Evolutionary conservation across 805 yeast species (phyloP).

Genomic region (baker's yeast (Saccharomyces cerevisiae)): DNA sequence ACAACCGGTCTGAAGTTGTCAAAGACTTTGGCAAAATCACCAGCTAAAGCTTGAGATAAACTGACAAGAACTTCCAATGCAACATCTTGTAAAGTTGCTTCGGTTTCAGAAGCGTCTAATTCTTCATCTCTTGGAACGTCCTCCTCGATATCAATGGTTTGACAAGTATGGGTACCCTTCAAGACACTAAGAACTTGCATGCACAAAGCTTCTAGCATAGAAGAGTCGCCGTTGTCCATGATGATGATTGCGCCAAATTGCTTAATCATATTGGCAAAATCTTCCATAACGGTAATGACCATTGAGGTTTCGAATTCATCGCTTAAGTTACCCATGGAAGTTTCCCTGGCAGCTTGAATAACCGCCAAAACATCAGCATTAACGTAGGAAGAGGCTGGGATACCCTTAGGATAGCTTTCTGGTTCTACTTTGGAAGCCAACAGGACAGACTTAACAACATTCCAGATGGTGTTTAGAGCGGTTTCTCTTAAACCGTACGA

Average conservation of each 20-base stretch:
- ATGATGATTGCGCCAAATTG: slow-evolving; percentile 63
- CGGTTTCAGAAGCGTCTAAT: slow-evolving; percentile 48
- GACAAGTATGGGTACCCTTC: slow-evolving; percentile 78
- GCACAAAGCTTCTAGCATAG: slow-evolving; percentile 60
- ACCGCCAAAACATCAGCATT: slow-evolving; percentile 50
- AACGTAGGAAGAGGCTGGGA: slow-evolving; percentile 52
- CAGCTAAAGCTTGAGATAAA: slow-evolving; percentile 67
- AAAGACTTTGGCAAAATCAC: slow-evolving; percentile 69
- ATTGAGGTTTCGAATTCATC: slow-evolving; percentile 80
- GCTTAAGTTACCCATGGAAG: slow-evolving; percentile 52
- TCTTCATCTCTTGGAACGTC: slow-evolving; percentile 49
- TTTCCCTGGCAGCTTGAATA: slow-evolving; percentile 56
- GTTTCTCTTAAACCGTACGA: slow-evolving; percentile 89
- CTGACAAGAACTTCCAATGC: slow-evolving; percentile 79
- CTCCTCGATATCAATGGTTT: slow-evolving; percentile 64
- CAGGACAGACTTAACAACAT: slow-evolving; percentile 63
- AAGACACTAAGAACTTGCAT: slow-evolving; percentile 62
- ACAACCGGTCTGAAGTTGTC: slow-evolving; percentile 61
- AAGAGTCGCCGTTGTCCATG: slow-evolving; percentile 49
- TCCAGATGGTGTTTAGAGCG: slow-evolving; percentile 77
- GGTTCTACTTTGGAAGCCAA: slow-evolving; percentile 39
- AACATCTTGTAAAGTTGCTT: slow-evolving; percentile 69
- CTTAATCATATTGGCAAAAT: slow-evolving; percentile 57
- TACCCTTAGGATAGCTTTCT: slow-evolving; percentile 53
- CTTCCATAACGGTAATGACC: slow-evolving; percentile 72